Conservation (phyloP, 2,329 filamentous ascomycete genomes). For the Sphaerulina musiva region DNA sequence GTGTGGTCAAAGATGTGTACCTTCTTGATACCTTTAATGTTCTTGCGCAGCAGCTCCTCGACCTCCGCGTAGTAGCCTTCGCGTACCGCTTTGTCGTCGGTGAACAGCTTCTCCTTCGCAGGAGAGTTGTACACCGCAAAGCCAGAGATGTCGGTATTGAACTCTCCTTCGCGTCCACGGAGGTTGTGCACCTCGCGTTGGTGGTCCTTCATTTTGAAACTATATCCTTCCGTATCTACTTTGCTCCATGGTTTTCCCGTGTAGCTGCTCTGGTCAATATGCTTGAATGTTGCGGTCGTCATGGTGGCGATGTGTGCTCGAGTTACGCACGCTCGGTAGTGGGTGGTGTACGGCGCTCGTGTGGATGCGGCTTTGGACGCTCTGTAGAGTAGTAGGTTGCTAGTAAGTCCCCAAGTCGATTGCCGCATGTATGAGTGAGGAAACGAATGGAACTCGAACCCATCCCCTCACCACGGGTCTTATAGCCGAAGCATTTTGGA, state of each 20-base stretch:
- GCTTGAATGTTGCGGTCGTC: slow-evolving; percentile 54
- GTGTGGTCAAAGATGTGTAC: slow-evolving; percentile 69
- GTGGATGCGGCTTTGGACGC: not conserved
- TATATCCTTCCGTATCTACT: slow-evolving; percentile 55
- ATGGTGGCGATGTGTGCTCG: slow-evolving; percentile 36
- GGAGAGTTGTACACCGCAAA: slow-evolving; percentile 52
- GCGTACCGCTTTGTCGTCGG: slow-evolving; percentile 51
- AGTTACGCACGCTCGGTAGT: not conserved
- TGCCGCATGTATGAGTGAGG: not conserved
- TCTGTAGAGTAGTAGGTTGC: not conserved
- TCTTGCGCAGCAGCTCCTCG: slow-evolving; percentile 50
- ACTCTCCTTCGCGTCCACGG: slow-evolving; percentile 45
- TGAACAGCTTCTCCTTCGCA: slow-evolving; percentile 50
- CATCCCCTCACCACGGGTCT: not conserved
- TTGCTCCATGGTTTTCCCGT: slow-evolving; percentile 55
- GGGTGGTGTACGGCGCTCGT: not conserved
- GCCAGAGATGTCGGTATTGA: slow-evolving; percentile 53
- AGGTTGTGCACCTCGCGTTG: slow-evolving; percentile 50
- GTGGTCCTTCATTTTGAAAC: slow-evolving; percentile 45
- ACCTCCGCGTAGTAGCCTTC: slow-evolving; percentile 57
- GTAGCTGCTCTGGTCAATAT: slow-evolving; percentile 52
- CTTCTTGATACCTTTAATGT: slow-evolving; percentile 52
- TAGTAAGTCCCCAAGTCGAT: not conserved
- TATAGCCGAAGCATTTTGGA: not conserved
- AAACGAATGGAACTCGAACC: no score